Base-by-base conservation (phyloP, 1,139 yeast genomes). In the Suhomyces panamericanus region DNA sequence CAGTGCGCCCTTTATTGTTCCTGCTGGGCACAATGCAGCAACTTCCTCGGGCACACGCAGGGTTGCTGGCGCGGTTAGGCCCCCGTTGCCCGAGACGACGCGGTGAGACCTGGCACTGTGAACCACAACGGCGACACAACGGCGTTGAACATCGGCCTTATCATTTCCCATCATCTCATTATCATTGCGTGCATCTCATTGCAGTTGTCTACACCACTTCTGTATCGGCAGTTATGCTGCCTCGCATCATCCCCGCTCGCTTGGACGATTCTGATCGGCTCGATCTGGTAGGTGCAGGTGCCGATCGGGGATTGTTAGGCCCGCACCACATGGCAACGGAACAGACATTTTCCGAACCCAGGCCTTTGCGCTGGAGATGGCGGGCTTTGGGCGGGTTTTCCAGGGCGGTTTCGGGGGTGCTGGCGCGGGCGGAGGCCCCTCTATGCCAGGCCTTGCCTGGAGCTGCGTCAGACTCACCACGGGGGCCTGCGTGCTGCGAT, bases 161-260 rank as follows among this genome's bases (percentile, higher is more conserved):
- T n/a, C n/a, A n/a, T n/a, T n/a, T n/a, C n/a, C n/a, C n/a, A n/a
- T n/a, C n/a, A n/a, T n/a, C n/a, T n/a, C n/a, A n/a, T n/a, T n/a
- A n/a, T n/a, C n/a, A n/a, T n/a, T n/a, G n/a, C n/a, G n/a, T n/a
- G n/a, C n/a, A n/a, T n/a, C n/a, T n/a, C n/a, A n/a, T n/a, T n/a
- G n/a, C n/a, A n/a, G n/a, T n/a, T n/a, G n/a, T n/a, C n/a, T n/a
- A n/a, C n/a, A n/a, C n/a, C n/a, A n/a, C n/a, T 5, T 17, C 17
- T 17, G 17, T 17, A 17, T 17, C 17, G 17, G 17, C 5, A 17
- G 17, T 32, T 32, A 32, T 32, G 24, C 17, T n/a, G 20, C 27
- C 35, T 26, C 35, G 35, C 35, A 32, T 20, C 35, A 32, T 32
- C 35, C 35, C 35, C 35, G 35, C 35, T 32, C 35, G 35, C 35